Percentiles rank a stretch among this genome's conserved stretches.
Conservation (phyloP, 129 eudicot genomes). For the Solidago caesia region DNA sequence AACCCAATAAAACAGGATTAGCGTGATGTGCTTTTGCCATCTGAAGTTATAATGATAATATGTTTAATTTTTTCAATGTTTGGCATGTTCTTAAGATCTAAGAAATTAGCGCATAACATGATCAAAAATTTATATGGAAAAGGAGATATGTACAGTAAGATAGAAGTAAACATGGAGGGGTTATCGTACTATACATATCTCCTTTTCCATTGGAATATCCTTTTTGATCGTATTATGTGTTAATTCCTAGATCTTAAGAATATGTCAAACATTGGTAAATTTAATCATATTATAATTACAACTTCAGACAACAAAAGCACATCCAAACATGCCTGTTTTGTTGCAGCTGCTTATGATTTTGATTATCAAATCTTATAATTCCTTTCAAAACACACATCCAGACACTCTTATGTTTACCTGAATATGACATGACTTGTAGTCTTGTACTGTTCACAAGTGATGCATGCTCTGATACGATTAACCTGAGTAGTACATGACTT, state of each 20-base stretch:
- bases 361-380: background rate
- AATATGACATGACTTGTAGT: background rate
- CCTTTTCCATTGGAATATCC: background rate
- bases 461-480: background rate
- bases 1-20: background rate
- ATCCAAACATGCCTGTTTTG: background rate
- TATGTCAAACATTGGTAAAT: background rate
- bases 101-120: background rate
- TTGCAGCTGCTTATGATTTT: background rate
- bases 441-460: background rate
- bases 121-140: background rate
- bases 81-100: background rate
- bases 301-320: background rate
- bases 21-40: background rate
- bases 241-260: background rate
- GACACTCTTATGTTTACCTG: background rate
- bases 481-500: background rate
- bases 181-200: background rate
- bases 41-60: background rate
- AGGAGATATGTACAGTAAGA: background rate
- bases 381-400: background rate
- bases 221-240: background rate
- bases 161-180: too few relatives aligned
- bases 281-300: background rate
- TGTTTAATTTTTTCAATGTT: background rate